phyloP scores from a whole-genome alignment of 768 basidiomycete genomes.

The Crepidotus variabilis region DNA sequence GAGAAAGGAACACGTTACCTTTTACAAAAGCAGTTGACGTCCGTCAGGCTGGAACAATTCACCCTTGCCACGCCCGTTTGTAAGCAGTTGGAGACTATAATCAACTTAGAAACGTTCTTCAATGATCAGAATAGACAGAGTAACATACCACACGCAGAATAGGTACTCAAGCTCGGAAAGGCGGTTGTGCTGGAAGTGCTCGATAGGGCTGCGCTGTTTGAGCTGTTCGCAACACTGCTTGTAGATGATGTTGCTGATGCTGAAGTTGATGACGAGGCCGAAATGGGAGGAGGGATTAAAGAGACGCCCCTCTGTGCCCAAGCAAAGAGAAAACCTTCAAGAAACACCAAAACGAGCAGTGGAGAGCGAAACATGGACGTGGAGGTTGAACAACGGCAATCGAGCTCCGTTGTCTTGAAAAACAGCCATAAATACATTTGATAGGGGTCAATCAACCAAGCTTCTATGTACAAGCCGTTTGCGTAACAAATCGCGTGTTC shows the following conservation, averaged over 20 bases:
- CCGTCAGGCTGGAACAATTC: constrained; percentile 40
- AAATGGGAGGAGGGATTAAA: neutral
- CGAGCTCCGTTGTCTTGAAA: no score
- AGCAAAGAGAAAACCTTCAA: neutral
- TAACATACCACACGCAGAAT: constrained; percentile 35
- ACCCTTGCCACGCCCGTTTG: constrained; percentile 30
- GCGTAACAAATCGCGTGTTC: neutral
- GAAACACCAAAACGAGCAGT: neutral
- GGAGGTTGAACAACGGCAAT: neutral
- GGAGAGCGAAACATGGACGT: neutral
- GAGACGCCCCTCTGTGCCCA: neutral
- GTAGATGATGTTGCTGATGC: constrained; percentile 4
- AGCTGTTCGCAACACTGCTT: neutral
- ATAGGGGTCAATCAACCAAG: neutral
- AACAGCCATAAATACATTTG: neutral
- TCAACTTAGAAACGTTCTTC: neutral
- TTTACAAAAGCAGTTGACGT: constrained; percentile 47
- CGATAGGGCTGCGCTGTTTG: constrained; percentile 12
- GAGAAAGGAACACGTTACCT: constrained; percentile 20
- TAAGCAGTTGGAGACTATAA: constrained; percentile 42
- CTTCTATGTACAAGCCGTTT: neutral
- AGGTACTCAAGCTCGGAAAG: constrained; percentile 35
- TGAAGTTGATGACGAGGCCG: neutral
- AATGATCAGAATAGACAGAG: neutral
- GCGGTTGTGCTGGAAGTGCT: constrained; percentile 28